Evolutionary conservation across 495 filamentous ascomycete genomes (phyloP), one percentile per base, ranked within the genome.

Genomic region (Evernia prunastri): DNA sequence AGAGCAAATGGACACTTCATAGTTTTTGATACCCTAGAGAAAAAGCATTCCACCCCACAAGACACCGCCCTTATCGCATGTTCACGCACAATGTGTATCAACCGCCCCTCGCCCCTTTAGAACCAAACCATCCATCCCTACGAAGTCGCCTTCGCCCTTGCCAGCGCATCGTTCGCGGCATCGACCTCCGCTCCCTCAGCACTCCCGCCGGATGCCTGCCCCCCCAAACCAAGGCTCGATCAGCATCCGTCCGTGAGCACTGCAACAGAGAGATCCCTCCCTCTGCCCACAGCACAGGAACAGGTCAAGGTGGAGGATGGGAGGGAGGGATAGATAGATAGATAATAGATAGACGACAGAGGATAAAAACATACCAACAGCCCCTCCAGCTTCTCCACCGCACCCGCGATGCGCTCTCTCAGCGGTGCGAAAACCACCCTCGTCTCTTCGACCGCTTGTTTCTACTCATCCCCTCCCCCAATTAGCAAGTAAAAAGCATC

Each of bases 391-490:
- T 83, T 85, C 45, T 81, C 78, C 42, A 93, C 78, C 1, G 91
- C 85, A 40, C 87, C 79, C 15, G 68, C 68, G 66, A 96, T 86
- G 72, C 87, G 85, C 70, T 82, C 71, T 67, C 80, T 79, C 68
- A 96, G 70, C 0, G 82, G 80, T 17, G 82, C 87, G 63, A 96
- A 86, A 17, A 96, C 84, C 35, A 85, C 87, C 72, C 87, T 86
- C 36, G 93, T 97, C 75, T 96, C 89, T 66, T 92, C 82, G 20
- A 90, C 75, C 23, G 88, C 90, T 76, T 79, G 82, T 70, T 82
- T 81, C 92, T 97, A 57, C 8, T 2, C 12, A 0, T 12, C 17
- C 15, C 18, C 31, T 0, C 25, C 4, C 33, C 3, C 18, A 3
- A 35, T 18, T 45, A 27, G 45, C 31, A 67, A n/a, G n/a, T n/a